phyloP scores from a whole-genome alignment of 208 protist species.

The Trypanosomatidae sp. region DNA sequence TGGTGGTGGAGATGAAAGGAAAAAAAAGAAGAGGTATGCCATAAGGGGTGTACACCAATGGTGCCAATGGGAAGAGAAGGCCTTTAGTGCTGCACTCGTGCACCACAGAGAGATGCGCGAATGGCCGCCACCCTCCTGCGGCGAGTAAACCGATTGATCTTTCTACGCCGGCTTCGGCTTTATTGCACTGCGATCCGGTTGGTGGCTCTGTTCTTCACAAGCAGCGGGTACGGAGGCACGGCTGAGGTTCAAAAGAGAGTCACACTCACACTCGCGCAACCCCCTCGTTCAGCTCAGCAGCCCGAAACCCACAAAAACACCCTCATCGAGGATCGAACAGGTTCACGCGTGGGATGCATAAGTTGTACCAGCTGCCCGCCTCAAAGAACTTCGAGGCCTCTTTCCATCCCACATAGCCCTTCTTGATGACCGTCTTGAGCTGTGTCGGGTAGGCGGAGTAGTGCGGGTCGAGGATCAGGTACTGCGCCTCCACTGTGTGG shows the following conservation, averaged over 20 bases:
- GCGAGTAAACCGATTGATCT: background rate
- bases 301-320: too few relatives aligned
- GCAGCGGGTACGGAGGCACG: background rate
- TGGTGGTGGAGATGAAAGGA: background rate
- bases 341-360: conserved; percentile 87
- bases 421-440: conserved; percentile 75
- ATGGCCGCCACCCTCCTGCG: background rate
- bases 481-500: conserved; percentile 76
- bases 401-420: conserved; percentile 93
- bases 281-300: too few relatives aligned
- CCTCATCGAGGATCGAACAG: conserved; percentile 61
- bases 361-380: conserved; percentile 91
- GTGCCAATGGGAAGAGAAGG: background rate
- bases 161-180: background rate
- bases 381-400: conserved; percentile 81
- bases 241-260: background rate
- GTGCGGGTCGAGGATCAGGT: conserved; percentile 94
- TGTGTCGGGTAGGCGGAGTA: conserved; percentile 84
- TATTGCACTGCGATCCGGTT: background rate
- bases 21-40: background rate
- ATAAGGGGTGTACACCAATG: background rate
- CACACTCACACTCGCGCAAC: background rate
- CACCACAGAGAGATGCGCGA: background rate
- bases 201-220: background rate
- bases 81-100: background rate